Conservation (phyloP, 2,329 filamentous ascomycete genomes). For the Dothistroma pini region DNA sequence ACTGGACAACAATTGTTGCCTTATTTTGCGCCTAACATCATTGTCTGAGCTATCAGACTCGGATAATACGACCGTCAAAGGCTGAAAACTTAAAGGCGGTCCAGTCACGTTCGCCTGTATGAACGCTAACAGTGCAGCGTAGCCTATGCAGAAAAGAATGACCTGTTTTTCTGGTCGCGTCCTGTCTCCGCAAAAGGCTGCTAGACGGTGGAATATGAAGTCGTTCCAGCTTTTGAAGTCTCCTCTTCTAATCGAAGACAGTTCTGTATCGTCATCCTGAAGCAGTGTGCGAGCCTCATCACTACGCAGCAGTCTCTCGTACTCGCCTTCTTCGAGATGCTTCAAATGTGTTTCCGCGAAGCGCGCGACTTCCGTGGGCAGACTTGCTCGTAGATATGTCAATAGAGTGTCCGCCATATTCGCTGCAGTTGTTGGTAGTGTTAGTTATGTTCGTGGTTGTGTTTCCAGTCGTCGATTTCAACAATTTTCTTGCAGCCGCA, state of each 20-base stretch:
- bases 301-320: constrained; percentile 38
- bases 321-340: constrained; percentile 42
- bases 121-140: constrained; percentile 72
- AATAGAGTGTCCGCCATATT: constrained; percentile 44
- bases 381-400: constrained; percentile 38
- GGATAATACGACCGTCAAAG: constrained; percentile 50
- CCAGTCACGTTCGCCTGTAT: constrained; percentile 86
- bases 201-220: constrained; percentile 43
- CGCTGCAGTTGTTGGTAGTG: background rate
- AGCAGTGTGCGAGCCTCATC: constrained; percentile 41
- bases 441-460: background rate
- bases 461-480: background rate
- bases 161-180: constrained; percentile 40
- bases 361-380: constrained; percentile 42
- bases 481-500: background rate
- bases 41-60: constrained; percentile 40
- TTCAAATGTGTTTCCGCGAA: constrained; percentile 38
- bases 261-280: constrained; percentile 35
- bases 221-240: constrained; percentile 44
- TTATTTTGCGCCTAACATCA: constrained; percentile 41
- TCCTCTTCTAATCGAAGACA: constrained; percentile 30
- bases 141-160: constrained; percentile 54
- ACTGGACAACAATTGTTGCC: constrained; percentile 60
- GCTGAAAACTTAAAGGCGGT: constrained; percentile 64
- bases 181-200: constrained; percentile 37